Evolutionary conservation across 495 filamentous ascomycete species (phyloP).

Genomic region (Xylaria grammica): DNA sequence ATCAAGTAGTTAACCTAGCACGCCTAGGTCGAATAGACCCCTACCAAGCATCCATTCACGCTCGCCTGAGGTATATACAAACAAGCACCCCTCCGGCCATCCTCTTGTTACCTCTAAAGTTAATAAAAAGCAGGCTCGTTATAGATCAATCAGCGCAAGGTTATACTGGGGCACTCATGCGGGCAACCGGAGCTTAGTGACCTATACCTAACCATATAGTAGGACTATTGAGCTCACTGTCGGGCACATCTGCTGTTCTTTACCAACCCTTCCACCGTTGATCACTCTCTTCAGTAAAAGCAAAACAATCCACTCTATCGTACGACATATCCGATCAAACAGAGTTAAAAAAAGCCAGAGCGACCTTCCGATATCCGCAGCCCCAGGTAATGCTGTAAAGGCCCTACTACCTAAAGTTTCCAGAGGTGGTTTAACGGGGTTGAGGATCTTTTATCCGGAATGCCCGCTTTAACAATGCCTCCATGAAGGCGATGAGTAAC

Average conservation of each 20-base stretch:
- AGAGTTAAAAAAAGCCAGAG: neutral
- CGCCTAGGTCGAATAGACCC: no score
- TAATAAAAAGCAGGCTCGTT: no score
- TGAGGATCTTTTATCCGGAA: conserved; percentile 1
- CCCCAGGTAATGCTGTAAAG: neutral
- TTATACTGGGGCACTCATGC: no score
- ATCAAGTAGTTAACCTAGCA: no score
- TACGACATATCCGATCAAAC: neutral
- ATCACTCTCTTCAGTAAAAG: neutral
- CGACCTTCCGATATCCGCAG: neutral
- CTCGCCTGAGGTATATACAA: no score
- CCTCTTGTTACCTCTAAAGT: no score
- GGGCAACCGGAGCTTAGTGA: no score
- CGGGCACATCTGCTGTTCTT: conserved; percentile 6
- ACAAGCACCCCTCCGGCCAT: no score
- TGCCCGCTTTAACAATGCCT: neutral
- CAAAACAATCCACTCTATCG: neutral
- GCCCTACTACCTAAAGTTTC: neutral
- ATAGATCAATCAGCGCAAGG: no score
- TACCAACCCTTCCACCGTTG: conserved; percentile 4
- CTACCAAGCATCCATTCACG: no score
- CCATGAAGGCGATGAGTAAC: neutral
- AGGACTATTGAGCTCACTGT: conserved; percentile 4
- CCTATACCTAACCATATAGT: neutral
- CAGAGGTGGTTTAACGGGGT: neutral